Percentiles rank a stretch among this genome's conserved stretches.
Conservation (phyloP, 768 basidiomycete genomes). For the Russula virescens region DNA sequence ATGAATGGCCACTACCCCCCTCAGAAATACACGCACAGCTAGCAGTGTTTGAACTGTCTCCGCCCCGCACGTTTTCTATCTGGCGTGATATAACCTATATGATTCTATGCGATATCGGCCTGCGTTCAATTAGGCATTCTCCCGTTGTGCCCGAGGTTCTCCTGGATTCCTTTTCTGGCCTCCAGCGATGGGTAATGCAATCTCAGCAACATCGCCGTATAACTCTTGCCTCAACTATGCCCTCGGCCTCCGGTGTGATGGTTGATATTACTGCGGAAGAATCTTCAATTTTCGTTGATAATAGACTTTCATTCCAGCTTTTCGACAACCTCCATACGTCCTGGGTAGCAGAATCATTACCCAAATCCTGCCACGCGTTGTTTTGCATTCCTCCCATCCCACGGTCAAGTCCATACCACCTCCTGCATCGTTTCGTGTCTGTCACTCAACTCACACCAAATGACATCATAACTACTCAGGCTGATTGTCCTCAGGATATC, state of each 20-base stretch:
- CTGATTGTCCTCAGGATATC: slow-evolving; percentile 36
- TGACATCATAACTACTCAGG: slow-evolving; percentile 39
- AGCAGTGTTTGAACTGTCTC: slow-evolving; percentile 12
- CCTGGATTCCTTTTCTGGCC: slow-evolving; percentile 8
- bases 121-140: background rate
- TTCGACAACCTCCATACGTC: background rate
- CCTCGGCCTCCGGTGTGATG: background rate
- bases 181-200: background rate
- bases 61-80: slow-evolving; percentile 7
- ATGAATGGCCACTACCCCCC: slow-evolving; percentile 17
- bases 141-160: background rate
- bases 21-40: background rate
- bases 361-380: background rate
- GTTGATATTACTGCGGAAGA: slow-evolving; percentile 2
- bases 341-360: background rate
- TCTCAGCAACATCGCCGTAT: background rate
- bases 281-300: background rate
- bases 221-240: slow-evolving; percentile 11
- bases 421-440: background rate
- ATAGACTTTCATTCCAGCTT: slow-evolving; percentile 3
- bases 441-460: slow-evolving; percentile 33
- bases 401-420: background rate
- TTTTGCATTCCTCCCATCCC: slow-evolving; percentile 2
- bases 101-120: slow-evolving; percentile 12
- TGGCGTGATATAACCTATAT: slow-evolving; percentile 13